These are phyloP conservation scores for Colletotrichum viniferum DNA, from an alignment of 2,329 filamentous ascomycete species.

Conservation along the genomic window DNA sequence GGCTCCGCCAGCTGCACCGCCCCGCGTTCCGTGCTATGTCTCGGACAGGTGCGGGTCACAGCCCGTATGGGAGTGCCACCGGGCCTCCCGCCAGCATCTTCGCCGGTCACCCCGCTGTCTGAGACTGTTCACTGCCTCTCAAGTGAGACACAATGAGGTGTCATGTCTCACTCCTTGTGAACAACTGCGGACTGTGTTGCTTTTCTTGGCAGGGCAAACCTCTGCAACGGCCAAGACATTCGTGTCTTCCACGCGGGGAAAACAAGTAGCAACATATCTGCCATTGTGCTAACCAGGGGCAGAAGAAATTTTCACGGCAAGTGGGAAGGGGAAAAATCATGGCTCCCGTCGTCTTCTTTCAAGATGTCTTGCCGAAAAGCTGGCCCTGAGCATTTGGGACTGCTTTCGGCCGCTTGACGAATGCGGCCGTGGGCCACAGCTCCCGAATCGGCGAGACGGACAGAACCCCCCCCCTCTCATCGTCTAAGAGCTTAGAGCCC, in stretches of 20 bases:
- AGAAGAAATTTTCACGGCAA: not conserved
- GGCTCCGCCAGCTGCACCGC: not conserved
- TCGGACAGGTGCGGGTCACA: not conserved
- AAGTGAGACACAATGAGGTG: not conserved
- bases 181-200: not conserved
- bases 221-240: not conserved
- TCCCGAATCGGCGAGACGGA: not conserved
- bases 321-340: not conserved
- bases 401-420: not conserved
- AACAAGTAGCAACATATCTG: not conserved
- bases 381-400: not conserved
- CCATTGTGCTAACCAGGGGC: not conserved
- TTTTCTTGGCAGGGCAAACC: not conserved
- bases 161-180: not conserved
- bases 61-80: not conserved
- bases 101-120: not conserved
- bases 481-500: not conserved
- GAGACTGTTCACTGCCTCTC: not conserved
- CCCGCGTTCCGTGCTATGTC: not conserved
- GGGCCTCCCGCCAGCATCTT: not conserved
- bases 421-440: not conserved
- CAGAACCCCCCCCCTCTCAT: not conserved
- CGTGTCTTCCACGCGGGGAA: not conserved
- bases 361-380: not conserved
- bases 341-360: not conserved